Evolutionary conservation across 768 basidiomycete species (phyloP).

Genomic region (Hygrophorus pudorinus): DNA sequence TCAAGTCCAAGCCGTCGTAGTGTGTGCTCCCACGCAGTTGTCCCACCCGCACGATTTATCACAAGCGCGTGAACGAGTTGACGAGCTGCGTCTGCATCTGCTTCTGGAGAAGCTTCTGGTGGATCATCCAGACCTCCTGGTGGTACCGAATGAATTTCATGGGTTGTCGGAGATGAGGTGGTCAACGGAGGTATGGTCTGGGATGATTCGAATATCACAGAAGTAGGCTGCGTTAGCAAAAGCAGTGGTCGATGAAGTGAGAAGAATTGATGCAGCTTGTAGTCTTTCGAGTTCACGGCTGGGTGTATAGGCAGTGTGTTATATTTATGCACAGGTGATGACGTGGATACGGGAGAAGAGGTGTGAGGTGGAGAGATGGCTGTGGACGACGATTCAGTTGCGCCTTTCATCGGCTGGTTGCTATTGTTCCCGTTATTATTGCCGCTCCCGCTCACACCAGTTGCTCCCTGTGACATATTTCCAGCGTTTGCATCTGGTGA

Average conservation of each 20-base stretch:
- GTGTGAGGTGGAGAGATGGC: conserved; percentile 9
- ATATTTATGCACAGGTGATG: conserved; percentile 9
- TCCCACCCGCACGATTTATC: conserved; percentile 51
- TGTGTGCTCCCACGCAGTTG: conserved; percentile 59
- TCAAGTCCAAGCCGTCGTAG: conserved; percentile 57
- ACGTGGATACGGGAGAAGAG: conserved; percentile 10
- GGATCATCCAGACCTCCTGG: conserved; percentile 27
- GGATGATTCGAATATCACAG: conserved; percentile 28
- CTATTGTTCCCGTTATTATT: neutral
- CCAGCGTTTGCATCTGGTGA: conserved; percentile 13
- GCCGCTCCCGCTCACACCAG: neutral
- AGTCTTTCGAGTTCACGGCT: conserved; percentile 51
- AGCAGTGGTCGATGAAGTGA: conserved; percentile 72
- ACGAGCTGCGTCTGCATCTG: conserved; percentile 72
- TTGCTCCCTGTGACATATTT: conserved; percentile 2
- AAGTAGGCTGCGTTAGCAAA: conserved; percentile 50
- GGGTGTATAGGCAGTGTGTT: conserved; percentile 33
- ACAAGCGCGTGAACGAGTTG: conserved; percentile 70
- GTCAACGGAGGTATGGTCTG: conserved; percentile 6
- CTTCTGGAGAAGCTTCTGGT: conserved; percentile 47
- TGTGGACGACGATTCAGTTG: conserved; percentile 6
- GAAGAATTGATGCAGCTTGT: conserved; percentile 80
- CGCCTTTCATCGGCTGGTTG: neutral
- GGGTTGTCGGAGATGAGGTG: conserved; percentile 5
- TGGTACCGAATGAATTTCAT: conserved; percentile 12